Evolutionary conservation across 225 moss, liverwort and hornwort genomes (phyloP), one percentile per base, ranked within the genome.

Genomic region (Physcomitrium patens): DNA sequence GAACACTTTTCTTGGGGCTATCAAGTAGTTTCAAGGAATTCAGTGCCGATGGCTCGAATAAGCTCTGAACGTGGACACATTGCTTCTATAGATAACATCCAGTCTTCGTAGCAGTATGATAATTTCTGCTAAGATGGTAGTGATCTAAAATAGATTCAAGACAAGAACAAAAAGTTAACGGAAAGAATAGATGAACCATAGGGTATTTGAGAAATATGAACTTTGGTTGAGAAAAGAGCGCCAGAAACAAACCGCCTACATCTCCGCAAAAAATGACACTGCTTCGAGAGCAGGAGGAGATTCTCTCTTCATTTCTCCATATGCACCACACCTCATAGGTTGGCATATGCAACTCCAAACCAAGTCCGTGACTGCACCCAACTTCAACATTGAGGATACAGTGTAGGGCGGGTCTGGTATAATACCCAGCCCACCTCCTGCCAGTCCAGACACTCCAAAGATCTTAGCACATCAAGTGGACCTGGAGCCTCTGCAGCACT

Each of bases 401-500:
- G 27, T 71, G 71, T 59, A 60, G 71, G 71, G 10, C 26, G 71
- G 3, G 44, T 23, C 5, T 37, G 31, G 31, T 37, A 37, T 37
- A 37, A 37, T 37, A 37, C 31, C 1, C 31, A 37, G 5, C 58
- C 58, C 58, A 44, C 16, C 45, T 23, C 9, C 58, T 58, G 58
- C 71, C 59, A 17, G 5, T 27, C 26, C 47, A 17, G 47, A 22
- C 20, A 18, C 20, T 47, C 6, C 58, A 15, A 59, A 60, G 46
- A 59, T 45, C 59, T 13, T 4, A 37, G 31, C 57, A 59, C 45
- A 51, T 24, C 24, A 71, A 45, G 10, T 46, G 71, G 46, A 71
- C 58, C 20, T 71, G 71, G 44, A 45, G 71, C 23, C 58, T 59
- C 58, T 71, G 71, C 58, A 41, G 23, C 57, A 45, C 45, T 3